These are phyloP conservation scores for Gossypium thurberi DNA, from an alignment of 345 rosid species.

Conservation along the genomic window DNA sequence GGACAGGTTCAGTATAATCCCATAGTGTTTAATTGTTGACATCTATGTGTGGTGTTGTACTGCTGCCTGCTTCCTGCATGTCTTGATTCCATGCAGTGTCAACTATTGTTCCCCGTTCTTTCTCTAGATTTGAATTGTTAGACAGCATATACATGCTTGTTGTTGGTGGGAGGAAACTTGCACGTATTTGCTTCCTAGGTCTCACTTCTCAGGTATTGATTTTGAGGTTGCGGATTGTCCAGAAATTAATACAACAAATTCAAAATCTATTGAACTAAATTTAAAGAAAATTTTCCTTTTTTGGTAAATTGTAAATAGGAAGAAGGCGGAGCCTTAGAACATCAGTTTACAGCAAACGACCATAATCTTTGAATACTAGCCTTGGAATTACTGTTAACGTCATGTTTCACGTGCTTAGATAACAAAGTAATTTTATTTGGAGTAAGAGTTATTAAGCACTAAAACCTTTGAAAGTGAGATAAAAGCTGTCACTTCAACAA, in stretches of 20 bases:
- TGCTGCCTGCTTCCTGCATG: slow-evolving; percentile 7
- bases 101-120: slow-evolving; percentile 8
- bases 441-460: not conserved
- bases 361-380: too few species aligned
- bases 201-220: slow-evolving; percentile 11
- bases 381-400: too few species aligned
- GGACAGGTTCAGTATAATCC: not conserved
- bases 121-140: not conserved
- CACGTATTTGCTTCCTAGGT: slow-evolving; percentile 12
- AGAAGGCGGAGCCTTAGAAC: too few species aligned
- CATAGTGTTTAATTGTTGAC: not conserved
- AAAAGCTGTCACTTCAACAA: not conserved
- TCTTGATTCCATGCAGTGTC: slow-evolving; percentile 1
- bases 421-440: too few species aligned
- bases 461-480: not conserved
- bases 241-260: too few species aligned
- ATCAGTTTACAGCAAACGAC: too few species aligned
- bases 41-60: slow-evolving; percentile 1
- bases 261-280: too few species aligned
- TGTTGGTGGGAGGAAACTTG: not conserved
- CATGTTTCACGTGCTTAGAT: too few species aligned
- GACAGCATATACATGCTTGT: not conserved
- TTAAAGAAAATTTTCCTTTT: too few species aligned
- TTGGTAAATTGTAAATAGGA: too few species aligned
- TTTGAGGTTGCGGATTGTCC: too few species aligned